Conservation (phyloP, 495 filamentous ascomycete species). For the Oidiodendron maius region DNA sequence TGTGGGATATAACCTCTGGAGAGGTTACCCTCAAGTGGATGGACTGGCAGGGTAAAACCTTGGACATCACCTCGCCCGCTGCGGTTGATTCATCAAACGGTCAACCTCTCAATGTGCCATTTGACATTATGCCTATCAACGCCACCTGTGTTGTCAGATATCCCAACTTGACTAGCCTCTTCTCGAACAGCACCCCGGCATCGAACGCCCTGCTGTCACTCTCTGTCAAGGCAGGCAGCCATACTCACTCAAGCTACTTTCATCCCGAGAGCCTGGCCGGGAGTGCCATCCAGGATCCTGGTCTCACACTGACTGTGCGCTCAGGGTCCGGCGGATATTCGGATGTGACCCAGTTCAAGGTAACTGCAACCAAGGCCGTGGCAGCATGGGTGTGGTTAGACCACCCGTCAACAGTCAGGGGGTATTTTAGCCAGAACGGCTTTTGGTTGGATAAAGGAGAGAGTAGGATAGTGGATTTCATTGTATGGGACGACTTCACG, state of each 20-base stretch:
- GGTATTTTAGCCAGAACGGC: constrained; percentile 55
- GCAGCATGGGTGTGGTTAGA: constrained; percentile 67
- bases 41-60: constrained; percentile 14
- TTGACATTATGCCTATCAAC: too few relatives aligned
- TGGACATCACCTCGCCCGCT: constrained; percentile 29
- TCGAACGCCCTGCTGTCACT: constrained; percentile 56
- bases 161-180: too few relatives aligned
- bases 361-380: constrained; percentile 50
- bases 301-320: constrained; percentile 40
- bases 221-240: constrained; percentile 32
- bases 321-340: too few relatives aligned
- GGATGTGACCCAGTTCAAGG: constrained; percentile 38
- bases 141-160: too few relatives aligned
- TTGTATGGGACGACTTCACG: too few relatives aligned
- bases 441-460: too few relatives aligned
- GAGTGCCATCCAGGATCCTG: constrained; percentile 50
- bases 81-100: too few relatives aligned
- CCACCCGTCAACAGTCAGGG: constrained; percentile 47
- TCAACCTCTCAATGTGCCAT: too few relatives aligned
- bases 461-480: too few relatives aligned
- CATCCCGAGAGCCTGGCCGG: constrained; percentile 45
- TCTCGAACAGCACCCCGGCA: too few relatives aligned
- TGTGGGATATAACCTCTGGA: constrained; percentile 33
- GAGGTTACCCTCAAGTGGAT: constrained; percentile 28
- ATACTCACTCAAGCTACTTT: constrained; percentile 38